Conservation (phyloP, 2,329 filamentous ascomycete species). For the Beauveria sp. region DNA sequence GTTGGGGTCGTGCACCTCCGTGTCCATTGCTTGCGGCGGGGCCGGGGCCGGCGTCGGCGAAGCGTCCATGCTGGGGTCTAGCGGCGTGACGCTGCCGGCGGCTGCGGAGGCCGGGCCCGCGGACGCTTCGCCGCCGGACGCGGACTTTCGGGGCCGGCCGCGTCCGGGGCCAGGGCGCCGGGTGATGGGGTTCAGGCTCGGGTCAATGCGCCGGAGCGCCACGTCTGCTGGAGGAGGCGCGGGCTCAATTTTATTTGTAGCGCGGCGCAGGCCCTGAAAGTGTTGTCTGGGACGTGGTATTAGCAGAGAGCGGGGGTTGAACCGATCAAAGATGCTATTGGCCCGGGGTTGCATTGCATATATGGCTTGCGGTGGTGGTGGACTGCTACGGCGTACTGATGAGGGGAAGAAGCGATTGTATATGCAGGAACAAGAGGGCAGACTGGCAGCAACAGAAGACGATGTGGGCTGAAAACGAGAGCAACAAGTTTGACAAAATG, state of each 20-base stretch:
- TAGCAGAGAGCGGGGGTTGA: neutral
- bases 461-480: neutral
- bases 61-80: neutral
- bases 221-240: conserved; percentile 27
- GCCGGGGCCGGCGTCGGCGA: neutral
- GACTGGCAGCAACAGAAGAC: neutral
- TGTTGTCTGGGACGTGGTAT: conserved; percentile 40
- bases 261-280: conserved; percentile 50
- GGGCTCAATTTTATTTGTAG: conserved; percentile 45
- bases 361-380: neutral
- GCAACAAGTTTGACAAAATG: neutral
- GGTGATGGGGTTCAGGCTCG: conserved; percentile 51
- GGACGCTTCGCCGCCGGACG: neutral
- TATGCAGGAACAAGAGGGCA: neutral
- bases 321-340: neutral
- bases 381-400: neutral
- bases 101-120: neutral
- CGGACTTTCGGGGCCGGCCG: conserved; percentile 41
- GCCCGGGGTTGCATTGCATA: conserved; percentile 3
- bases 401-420: neutral
- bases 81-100: neutral
- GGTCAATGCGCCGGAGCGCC: conserved; percentile 35
- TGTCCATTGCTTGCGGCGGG: neutral
- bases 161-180: conserved; percentile 51
- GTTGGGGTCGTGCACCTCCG: neutral